Conservation (phyloP, 2,329 filamentous ascomycete genomes). For the Sporothrix globosa region DNA sequence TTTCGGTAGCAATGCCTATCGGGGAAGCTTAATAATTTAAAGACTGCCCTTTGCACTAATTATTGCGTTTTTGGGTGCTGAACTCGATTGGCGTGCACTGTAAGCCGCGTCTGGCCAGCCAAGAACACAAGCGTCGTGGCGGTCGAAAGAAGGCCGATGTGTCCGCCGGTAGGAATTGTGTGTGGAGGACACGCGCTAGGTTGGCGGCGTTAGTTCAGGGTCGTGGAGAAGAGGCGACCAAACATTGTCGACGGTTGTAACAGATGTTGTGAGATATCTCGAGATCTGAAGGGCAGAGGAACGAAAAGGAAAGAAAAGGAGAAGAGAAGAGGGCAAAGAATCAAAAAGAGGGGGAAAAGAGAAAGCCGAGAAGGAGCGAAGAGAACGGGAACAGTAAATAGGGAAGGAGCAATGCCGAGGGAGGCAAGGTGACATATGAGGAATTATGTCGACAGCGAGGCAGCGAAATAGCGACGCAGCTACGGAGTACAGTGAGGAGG, state of each 20-base stretch:
- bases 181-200: background rate
- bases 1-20: background rate
- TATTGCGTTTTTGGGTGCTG: background rate
- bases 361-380: background rate
- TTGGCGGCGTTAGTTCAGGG: constrained; percentile 18
- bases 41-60: background rate
- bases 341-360: background rate
- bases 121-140: constrained; percentile 18
- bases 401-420: constrained; percentile 15
- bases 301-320: background rate
- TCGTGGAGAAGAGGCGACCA: constrained; percentile 1
- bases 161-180: background rate
- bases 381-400: background rate
- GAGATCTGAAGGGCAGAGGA: background rate
- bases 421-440: constrained; percentile 22
- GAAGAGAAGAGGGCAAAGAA: background rate
- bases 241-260: background rate
- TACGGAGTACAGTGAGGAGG: constrained; percentile 19
- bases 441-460: constrained; percentile 20
- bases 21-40: constrained; percentile 23
- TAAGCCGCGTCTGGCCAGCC: constrained; percentile 25
- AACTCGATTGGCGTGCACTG: background rate
- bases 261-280: background rate
- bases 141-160: constrained; percentile 17
- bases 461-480: constrained; percentile 24